phyloP scores from a whole-genome alignment of 164 flowering plant species.

The Cinnamomum chago region DNA sequence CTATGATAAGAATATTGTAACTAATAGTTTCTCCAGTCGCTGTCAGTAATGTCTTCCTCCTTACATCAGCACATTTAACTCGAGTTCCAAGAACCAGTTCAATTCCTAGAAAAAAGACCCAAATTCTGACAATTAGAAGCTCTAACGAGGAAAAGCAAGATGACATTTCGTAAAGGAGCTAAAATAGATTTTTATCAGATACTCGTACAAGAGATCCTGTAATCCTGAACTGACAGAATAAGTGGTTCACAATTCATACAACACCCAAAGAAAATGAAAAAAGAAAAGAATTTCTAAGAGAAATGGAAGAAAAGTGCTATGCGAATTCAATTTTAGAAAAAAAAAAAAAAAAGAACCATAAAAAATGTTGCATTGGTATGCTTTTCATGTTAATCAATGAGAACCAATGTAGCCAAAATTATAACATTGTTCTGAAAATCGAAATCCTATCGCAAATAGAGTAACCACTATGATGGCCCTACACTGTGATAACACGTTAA shows the following conservation, averaged over 20 bases:
- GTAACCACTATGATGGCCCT: too few species aligned
- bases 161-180: not conserved
- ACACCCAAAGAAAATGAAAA: not conserved
- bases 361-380: not conserved
- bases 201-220: not conserved
- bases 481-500: too few species aligned
- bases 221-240: not conserved
- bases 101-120: constrained; percentile 50
- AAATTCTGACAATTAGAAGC: constrained; percentile 19
- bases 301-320: not conserved
- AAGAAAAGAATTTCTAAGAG: not conserved
- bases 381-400: too few species aligned
- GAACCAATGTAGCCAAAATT: too few species aligned
- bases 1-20: constrained; percentile 79
- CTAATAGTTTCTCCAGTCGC: constrained; percentile 93
- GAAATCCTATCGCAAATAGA: too few species aligned
- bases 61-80: constrained; percentile 85
- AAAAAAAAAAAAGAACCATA: not conserved
- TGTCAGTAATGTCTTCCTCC: constrained; percentile 74
- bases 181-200: not conserved
- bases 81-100: constrained; percentile 91
- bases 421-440: too few species aligned
- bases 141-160: constrained; percentile 5
- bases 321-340: not conserved
- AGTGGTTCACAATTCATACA: not conserved